A percentile compares a stretch with the other conserved stretches of the same genome.
phyloP scores from a whole-genome alignment of 2,329 filamentous ascomycete genomes.

The Trichoderma endophyticum region DNA sequence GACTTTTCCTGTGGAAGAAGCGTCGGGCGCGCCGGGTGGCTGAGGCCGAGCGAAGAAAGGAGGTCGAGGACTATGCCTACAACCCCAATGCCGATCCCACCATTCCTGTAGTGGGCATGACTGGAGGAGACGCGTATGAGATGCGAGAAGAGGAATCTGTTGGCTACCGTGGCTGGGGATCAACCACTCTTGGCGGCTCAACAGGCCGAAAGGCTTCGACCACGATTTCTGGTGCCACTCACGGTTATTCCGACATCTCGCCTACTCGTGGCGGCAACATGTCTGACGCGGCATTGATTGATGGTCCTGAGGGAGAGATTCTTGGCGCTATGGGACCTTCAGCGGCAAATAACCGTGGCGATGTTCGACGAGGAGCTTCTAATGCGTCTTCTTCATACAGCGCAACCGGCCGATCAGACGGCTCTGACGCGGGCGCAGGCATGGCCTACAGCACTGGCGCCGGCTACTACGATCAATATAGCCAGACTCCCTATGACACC shows the following conservation, averaged over 20 bases:
- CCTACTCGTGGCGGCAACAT: constrained; percentile 63
- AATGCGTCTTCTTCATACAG: constrained; percentile 98
- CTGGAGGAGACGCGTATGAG: constrained; percentile 60
- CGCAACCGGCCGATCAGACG: constrained; percentile 68
- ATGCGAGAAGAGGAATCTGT: constrained; percentile 73
- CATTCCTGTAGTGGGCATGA: constrained; percentile 51
- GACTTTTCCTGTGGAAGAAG: constrained; percentile 82
- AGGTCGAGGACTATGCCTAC: constrained; percentile 95
- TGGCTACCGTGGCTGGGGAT: constrained; percentile 94
- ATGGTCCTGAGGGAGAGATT: constrained; percentile 72
- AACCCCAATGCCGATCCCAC: constrained; percentile 96
- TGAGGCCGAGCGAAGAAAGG: constrained; percentile 86
- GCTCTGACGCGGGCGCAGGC: constrained; percentile 52
- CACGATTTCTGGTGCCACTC: constrained; percentile 75
- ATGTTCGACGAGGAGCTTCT: constrained; percentile 83
- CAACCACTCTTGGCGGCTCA: constrained; percentile 64
- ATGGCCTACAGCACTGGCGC: constrained; percentile 44
- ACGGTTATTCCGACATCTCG: constrained; percentile 69
- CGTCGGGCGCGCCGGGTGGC: constrained; percentile 80
- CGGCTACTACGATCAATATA: constrained; percentile 59
- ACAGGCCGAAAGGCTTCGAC: constrained; percentile 83
- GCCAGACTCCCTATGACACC: constrained; percentile 52
- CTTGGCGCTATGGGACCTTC: constrained; percentile 77
- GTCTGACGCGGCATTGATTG: constrained; percentile 62
- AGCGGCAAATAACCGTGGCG: constrained; percentile 62